phyloP scores from a whole-genome alignment of 1,139 yeast genomes.

The Diutina scorzettiae region DNA sequence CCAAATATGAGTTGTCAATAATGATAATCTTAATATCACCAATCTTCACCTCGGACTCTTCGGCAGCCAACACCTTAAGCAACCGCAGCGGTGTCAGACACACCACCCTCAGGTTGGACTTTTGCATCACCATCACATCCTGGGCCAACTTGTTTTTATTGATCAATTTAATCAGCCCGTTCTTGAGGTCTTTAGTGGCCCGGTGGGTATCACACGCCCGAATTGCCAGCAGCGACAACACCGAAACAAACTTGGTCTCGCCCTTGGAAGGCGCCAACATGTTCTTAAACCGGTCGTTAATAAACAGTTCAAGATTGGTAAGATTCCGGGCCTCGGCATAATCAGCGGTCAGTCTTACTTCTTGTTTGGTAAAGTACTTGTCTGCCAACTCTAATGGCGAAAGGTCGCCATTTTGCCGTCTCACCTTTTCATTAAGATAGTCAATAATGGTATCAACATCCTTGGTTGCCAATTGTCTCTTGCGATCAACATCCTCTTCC shows the following conservation, averaged over 20 bases:
- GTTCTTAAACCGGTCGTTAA: conserved; percentile 30
- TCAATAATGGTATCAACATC: conserved; percentile 45
- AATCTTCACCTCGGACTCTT: conserved; percentile 26
- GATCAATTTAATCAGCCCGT: conserved; percentile 53
- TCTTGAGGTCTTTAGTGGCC: conserved; percentile 40
- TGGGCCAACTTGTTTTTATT: conserved; percentile 52
- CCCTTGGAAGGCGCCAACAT: conserved; percentile 23
- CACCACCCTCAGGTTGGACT: conserved; percentile 40
- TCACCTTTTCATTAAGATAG: conserved; percentile 39
- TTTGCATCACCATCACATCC: conserved; percentile 40
- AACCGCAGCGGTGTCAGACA: conserved; percentile 62
- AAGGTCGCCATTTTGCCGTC: conserved; percentile 40
- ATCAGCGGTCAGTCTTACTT: conserved; percentile 40
- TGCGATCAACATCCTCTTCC: conserved; percentile 43
- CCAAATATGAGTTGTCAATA: conserved; percentile 55
- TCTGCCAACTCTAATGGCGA: conserved; percentile 56
- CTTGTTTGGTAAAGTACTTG: conserved; percentile 34
- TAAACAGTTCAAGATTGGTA: conserved; percentile 33
- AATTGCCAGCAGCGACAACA: conserved; percentile 57
- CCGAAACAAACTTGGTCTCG: conserved; percentile 32
- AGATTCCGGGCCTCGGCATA: conserved; percentile 33
- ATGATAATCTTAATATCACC: conserved; percentile 44
- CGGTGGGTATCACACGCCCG: conserved; percentile 66
- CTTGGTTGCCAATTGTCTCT: conserved; percentile 36
- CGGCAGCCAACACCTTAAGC: conserved; percentile 30